These are phyloP conservation scores for Termitomyces eurrhizus DNA, from an alignment of 768 basidiomycete species.

Conservation along the genomic window DNA sequence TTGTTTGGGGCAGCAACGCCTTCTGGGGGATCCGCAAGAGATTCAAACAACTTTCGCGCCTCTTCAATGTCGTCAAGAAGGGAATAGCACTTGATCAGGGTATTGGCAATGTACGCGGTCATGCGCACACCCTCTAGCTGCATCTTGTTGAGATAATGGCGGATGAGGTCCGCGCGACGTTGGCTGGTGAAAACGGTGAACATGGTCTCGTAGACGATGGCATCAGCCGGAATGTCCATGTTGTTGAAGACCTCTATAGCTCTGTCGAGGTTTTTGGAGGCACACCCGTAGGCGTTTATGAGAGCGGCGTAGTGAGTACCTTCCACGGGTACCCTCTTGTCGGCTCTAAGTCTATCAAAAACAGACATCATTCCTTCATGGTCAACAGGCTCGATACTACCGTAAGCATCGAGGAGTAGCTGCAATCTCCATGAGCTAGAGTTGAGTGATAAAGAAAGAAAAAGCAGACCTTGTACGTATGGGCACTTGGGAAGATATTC, in stretches of 20 bases:
- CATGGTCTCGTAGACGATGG: slow-evolving; percentile 85
- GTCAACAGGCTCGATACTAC: slow-evolving; percentile 80
- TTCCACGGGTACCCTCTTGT: slow-evolving; percentile 39
- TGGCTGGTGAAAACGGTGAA: slow-evolving; percentile 82
- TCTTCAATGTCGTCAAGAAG: slow-evolving; percentile 64
- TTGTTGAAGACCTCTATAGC: slow-evolving; percentile 78
- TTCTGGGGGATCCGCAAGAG: slow-evolving; percentile 70
- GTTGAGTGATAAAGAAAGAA: background rate
- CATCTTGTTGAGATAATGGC: slow-evolving; percentile 62
- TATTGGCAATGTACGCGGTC: slow-evolving; percentile 95
- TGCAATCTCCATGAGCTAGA: slow-evolving; percentile 24
- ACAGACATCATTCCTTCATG: slow-evolving; percentile 64
- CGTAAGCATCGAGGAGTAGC: slow-evolving; percentile 89
- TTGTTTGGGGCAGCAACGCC: slow-evolving; percentile 90
- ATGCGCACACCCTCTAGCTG: slow-evolving; percentile 63
- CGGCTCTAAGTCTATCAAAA: slow-evolving; percentile 54
- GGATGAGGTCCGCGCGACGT: slow-evolving; percentile 74
- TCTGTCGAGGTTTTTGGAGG: slow-evolving; percentile 68
- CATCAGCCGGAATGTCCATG: slow-evolving; percentile 66
- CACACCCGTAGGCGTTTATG: slow-evolving; percentile 87
- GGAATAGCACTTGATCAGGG: slow-evolving; percentile 71
- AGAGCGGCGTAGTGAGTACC: slow-evolving; percentile 68
- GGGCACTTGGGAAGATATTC: slow-evolving; percentile 70
- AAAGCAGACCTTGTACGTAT: slow-evolving; percentile 87
- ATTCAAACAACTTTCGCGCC: slow-evolving; percentile 77